phyloP scores from a whole-genome alignment of 176 grass and related monocot species.

The Eleusine indica region DNA sequence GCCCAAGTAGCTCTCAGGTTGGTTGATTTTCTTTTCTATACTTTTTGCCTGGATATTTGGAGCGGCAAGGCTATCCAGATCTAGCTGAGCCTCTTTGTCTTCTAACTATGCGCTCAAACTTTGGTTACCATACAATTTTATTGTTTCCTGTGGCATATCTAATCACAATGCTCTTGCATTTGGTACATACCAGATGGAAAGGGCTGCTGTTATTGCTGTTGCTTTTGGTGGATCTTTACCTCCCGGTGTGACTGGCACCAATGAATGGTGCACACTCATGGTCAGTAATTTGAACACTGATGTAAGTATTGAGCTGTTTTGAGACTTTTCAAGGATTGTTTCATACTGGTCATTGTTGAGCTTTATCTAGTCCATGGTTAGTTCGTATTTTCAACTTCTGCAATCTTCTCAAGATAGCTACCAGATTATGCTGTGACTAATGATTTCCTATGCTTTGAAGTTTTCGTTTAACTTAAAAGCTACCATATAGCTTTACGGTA shows the following conservation, averaged over 20 bases:
- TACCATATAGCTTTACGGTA: too few relatives aligned
- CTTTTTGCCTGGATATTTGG: not conserved
- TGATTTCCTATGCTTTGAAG: too few relatives aligned
- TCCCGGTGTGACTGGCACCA: constrained; percentile 65
- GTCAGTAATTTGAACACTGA: constrained; percentile 94
- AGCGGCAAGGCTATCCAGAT: too few relatives aligned
- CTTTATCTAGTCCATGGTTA: too few relatives aligned
- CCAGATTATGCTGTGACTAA: too few relatives aligned
- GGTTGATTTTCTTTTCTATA: not conserved
- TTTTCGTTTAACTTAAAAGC: too few relatives aligned
- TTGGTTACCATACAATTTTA: not conserved
- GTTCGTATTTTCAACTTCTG: too few relatives aligned
- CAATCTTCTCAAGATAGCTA: too few relatives aligned
- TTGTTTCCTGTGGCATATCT: constrained; percentile 6
- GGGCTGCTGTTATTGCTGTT: constrained; percentile 69
- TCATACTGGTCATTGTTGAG: too few relatives aligned
- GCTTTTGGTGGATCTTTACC: constrained; percentile 83
- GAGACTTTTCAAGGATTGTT: too few relatives aligned
- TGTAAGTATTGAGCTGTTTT: constrained; percentile 60
- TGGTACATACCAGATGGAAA: constrained; percentile 51
- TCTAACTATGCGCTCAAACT: too few relatives aligned
- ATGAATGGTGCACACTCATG: constrained; percentile 91
- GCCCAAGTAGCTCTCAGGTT: constrained; percentile 65
- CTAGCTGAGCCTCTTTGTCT: too few relatives aligned
- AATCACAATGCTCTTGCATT: not conserved